Conservation (phyloP, 805 yeast genomes). For the Blastobotrys americana region DNA sequence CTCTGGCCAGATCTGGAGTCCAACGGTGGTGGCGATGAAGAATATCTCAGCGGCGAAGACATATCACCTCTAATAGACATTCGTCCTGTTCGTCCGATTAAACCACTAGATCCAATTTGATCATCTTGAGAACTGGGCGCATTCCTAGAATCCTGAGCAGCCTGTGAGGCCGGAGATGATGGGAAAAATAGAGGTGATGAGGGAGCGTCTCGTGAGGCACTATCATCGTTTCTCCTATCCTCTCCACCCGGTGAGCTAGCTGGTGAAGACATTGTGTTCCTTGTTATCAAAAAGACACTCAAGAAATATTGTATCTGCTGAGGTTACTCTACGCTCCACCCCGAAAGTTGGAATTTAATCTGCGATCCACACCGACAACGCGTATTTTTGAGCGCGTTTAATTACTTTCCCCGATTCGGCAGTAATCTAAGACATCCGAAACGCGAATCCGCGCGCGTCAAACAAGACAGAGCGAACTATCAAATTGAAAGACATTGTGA, state of each 20-base stretch:
- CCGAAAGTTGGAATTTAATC: too few relatives aligned
- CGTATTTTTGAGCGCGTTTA: too few relatives aligned
- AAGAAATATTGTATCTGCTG: too few relatives aligned
- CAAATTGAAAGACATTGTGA: too few relatives aligned
- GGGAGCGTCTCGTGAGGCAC: not conserved
- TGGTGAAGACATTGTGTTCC: not conserved
- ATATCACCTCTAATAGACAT: slow-evolving; percentile 22
- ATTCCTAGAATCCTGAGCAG: not conserved
- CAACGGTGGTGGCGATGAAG: slow-evolving; percentile 34
- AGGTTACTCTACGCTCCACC: too few relatives aligned
- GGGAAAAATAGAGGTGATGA: slow-evolving; percentile 29
- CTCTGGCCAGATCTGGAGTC: slow-evolving; percentile 12
- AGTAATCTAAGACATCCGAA: too few relatives aligned
- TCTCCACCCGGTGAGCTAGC: not conserved
- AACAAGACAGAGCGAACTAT: too few relatives aligned
- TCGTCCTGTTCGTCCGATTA: not conserved
- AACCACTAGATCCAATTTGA: not conserved
- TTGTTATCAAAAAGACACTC: too few relatives aligned
- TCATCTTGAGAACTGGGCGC: slow-evolving; percentile 9
- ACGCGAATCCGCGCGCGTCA: too few relatives aligned
- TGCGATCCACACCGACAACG: too few relatives aligned
- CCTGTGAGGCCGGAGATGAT: slow-evolving; percentile 28
- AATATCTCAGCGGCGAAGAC: slow-evolving; percentile 40
- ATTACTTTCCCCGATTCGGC: too few relatives aligned
- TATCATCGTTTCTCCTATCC: too few relatives aligned